phyloP scores from a whole-genome alignment of 2,329 filamentous ascomycete species.

The Dothiorella sarmentorum region DNA sequence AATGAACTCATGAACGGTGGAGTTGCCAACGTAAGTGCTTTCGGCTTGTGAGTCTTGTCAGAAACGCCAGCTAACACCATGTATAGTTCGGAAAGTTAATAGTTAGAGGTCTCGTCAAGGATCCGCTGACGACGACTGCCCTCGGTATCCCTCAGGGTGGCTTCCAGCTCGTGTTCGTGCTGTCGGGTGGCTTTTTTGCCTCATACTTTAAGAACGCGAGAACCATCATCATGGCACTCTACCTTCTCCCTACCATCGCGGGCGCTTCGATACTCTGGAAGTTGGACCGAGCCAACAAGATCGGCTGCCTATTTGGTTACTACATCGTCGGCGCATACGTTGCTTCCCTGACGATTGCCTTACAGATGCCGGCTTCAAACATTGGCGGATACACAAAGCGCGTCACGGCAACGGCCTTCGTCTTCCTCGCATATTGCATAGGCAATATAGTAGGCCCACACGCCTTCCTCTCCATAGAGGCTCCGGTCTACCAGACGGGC shows the following conservation, averaged over 20 bases:
- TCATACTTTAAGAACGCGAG: constrained; percentile 50
- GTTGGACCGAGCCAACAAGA: constrained; percentile 40
- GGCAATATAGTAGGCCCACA: constrained; percentile 50
- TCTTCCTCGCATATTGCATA: constrained; percentile 46
- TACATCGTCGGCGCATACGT: constrained; percentile 52
- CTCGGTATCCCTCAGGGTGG: constrained; percentile 55
- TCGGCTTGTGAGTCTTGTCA: too few relatives aligned
- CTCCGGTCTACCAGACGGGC: constrained; percentile 51
- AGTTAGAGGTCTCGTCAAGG: constrained; percentile 48
- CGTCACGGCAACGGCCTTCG: constrained; percentile 45
- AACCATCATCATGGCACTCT: constrained; percentile 52
- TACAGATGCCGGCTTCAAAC: constrained; percentile 52
- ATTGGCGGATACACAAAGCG: constrained; percentile 50
- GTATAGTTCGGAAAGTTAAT: constrained; percentile 51
- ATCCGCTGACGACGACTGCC: constrained; percentile 48
- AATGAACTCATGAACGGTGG: constrained; percentile 56
- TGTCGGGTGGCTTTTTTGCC: constrained; percentile 52
- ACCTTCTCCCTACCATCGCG: constrained; percentile 51
- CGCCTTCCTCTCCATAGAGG: constrained; percentile 45
- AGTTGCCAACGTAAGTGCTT: constrained; percentile 40
- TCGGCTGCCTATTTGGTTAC: constrained; percentile 51
- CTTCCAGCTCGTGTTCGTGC: constrained; percentile 53
- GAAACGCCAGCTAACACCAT: background rate
- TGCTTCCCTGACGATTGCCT: constrained; percentile 50
- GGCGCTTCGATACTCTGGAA: constrained; percentile 52